Evolutionary conservation across 371 early-diverging fungal genomes (phyloP).

Genomic region (Capillidium heterosporum): DNA sequence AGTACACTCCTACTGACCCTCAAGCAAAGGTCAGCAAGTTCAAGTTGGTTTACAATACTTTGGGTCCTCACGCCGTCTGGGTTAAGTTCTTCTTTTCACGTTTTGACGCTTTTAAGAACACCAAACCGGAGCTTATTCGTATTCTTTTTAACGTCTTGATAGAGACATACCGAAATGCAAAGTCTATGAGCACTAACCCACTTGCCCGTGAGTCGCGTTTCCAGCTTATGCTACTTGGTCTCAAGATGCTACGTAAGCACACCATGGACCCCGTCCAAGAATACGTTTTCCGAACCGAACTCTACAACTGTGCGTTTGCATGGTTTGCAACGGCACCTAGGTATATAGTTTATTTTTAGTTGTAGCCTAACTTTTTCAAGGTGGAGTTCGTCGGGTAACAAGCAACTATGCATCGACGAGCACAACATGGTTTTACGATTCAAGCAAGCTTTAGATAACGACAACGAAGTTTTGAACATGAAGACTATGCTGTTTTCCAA

Average conservation of each 20-base stretch:
- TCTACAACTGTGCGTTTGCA: conserved; percentile 41
- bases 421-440: conserved; percentile 47
- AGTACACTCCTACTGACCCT: conserved; percentile 76
- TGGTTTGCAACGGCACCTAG: conserved; percentile 56
- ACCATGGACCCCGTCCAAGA: conserved; percentile 47
- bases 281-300: conserved; percentile 30
- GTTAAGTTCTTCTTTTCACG: conserved; percentile 66
- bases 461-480: conserved; percentile 32
- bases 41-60: conserved; percentile 33
- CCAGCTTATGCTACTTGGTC: conserved; percentile 51
- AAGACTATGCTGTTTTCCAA: conserved; percentile 24
- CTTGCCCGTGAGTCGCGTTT: conserved; percentile 62
- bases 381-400: conserved; percentile 53
- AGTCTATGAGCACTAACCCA: conserved; percentile 34
- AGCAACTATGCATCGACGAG: conserved; percentile 36
- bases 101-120: conserved; percentile 61
- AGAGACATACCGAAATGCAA: conserved; percentile 28
- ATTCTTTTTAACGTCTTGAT: conserved; percentile 57
- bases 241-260: conserved; percentile 48
- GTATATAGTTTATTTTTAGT: conserved; percentile 20
- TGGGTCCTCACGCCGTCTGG: conserved; percentile 65
- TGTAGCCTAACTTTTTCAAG: conserved; percentile 8
- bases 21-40: conserved; percentile 38
- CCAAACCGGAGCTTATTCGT: conserved; percentile 48
- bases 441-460: conserved; percentile 38